These are phyloP conservation scores for Isoetes taiwanensis DNA, from an alignment of 75 land plant genomes.

Conservation along the genomic window DNA sequence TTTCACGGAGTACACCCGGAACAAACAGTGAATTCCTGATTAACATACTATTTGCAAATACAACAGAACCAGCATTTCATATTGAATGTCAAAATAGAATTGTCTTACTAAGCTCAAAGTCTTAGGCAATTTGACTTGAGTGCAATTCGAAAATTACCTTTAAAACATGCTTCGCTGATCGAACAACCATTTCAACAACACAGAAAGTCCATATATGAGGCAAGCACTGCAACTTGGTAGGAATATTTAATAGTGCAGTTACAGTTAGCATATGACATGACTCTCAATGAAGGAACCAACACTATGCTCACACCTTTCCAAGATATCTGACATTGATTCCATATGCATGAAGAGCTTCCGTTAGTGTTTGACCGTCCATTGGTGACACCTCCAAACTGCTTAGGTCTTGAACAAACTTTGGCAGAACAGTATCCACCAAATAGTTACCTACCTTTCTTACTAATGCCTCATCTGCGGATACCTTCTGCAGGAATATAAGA, in stretches of 20 bases:
- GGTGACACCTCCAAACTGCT: slow-evolving; percentile 7
- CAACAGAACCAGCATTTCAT: not conserved
- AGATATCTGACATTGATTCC: slow-evolving; percentile 7
- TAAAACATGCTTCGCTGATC: slow-evolving; percentile 9
- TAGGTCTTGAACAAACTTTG: slow-evolving; percentile 1
- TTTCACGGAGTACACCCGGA: not conserved
- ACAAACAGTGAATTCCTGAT: not conserved
- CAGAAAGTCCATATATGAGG: not conserved
- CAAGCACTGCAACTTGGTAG: too few relatives aligned
- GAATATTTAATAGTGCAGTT: too few relatives aligned
- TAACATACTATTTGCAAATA: not conserved
- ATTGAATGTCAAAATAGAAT: not conserved
- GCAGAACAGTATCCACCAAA: not conserved
- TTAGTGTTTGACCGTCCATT: slow-evolving; percentile 4
- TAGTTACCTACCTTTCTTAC: not conserved
- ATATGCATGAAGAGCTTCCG: slow-evolving; percentile 1
- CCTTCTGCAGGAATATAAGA: not conserved
- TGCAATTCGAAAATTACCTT: not conserved
- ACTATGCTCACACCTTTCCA: slow-evolving; percentile 4
- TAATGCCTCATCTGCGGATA: slow-evolving; percentile 2
- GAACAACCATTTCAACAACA: slow-evolving; percentile 8
- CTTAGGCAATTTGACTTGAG: not conserved
- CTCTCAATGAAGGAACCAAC: too few relatives aligned
- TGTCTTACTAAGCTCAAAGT: not conserved
- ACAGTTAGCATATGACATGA: too few relatives aligned